Conservation (phyloP, 192 early-diverging fungal species). For the Coemansia sp. region DNA sequence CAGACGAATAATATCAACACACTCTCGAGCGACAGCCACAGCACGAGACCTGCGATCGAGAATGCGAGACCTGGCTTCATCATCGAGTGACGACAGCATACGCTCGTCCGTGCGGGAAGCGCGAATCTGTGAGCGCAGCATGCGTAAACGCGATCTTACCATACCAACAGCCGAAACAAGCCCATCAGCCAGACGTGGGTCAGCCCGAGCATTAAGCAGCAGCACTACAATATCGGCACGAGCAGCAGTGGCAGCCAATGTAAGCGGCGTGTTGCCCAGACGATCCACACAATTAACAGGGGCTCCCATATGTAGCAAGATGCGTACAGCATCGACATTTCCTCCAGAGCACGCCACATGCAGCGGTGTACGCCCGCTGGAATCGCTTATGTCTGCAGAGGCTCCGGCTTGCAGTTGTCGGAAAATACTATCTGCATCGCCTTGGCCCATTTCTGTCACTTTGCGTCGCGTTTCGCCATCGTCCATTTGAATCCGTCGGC, state of each 20-base stretch:
- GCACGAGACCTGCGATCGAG: slow-evolving; percentile 22
- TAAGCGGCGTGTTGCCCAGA: slow-evolving; percentile 50
- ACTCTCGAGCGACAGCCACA: slow-evolving; percentile 32
- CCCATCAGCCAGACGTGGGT: slow-evolving; percentile 36
- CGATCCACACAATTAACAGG: slow-evolving; percentile 26
- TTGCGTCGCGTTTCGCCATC: slow-evolving; percentile 8
- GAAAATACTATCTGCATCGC: slow-evolving; percentile 25
- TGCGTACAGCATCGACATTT: slow-evolving; percentile 22
- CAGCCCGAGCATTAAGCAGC: slow-evolving; percentile 41
- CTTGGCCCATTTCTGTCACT: slow-evolving; percentile 31
- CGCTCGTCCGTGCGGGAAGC: slow-evolving; percentile 20
- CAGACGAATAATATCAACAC: slow-evolving; percentile 35
- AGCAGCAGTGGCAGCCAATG: slow-evolving; percentile 36
- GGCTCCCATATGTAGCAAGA: slow-evolving; percentile 46
- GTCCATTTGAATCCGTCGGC: slow-evolving; percentile 11
- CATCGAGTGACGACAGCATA: neutral
- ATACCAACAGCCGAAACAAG: slow-evolving; percentile 35
- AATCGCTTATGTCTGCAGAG: slow-evolving; percentile 19
- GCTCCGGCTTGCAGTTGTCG: slow-evolving; percentile 21
- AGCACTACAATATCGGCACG: slow-evolving; percentile 26
- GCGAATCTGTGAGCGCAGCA: slow-evolving; percentile 30
- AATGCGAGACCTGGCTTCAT: slow-evolving; percentile 8
- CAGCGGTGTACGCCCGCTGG: slow-evolving; percentile 37
- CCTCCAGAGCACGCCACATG: slow-evolving; percentile 39
- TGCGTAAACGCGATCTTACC: slow-evolving; percentile 39